Evolutionary conservation across 805 yeast species (phyloP).

Genomic region (Hanseniaspora clermontiae): DNA sequence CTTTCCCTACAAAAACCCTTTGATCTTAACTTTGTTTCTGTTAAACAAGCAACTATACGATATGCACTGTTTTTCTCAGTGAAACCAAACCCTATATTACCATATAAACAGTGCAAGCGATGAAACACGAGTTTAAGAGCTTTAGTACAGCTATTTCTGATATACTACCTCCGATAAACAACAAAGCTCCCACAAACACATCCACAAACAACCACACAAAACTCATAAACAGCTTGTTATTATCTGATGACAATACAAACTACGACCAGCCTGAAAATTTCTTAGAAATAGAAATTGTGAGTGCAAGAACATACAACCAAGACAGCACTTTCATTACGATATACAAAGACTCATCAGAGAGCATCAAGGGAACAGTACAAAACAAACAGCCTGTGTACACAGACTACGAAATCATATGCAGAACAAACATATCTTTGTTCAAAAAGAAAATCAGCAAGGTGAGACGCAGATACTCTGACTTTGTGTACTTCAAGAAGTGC

Average conservation of each 20-base stretch:
- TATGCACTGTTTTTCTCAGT: neutral
- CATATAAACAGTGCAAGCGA: neutral
- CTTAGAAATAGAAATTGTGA: conserved; percentile 70
- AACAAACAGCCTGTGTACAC: conserved; percentile 46
- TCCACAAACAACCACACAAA: neutral
- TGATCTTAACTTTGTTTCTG: neutral
- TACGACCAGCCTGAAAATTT: conserved; percentile 94
- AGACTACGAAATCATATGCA: conserved; percentile 80
- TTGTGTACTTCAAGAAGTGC: conserved; percentile 64
- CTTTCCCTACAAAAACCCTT: no score
- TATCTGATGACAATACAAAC: conserved; percentile 11
- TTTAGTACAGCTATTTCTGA: conserved; percentile 11
- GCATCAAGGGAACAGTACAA: neutral
- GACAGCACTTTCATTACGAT: conserved; percentile 4
- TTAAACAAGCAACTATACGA: neutral
- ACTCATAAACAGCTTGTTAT: conserved; percentile 1
- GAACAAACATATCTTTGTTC: conserved; percentile 87
- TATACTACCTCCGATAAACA: neutral
- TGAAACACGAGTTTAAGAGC: conserved; percentile 11
- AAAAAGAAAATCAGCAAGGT: conserved; percentile 50
- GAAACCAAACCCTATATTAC: neutral
- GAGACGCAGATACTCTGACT: conserved; percentile 80
- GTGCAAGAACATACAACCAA: conserved; percentile 23
- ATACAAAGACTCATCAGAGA: neutral
- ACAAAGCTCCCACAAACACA: neutral